Evolutionary conservation across 1,139 yeast species (phyloP).

Genomic region (Yamadazyma sp.): DNA sequence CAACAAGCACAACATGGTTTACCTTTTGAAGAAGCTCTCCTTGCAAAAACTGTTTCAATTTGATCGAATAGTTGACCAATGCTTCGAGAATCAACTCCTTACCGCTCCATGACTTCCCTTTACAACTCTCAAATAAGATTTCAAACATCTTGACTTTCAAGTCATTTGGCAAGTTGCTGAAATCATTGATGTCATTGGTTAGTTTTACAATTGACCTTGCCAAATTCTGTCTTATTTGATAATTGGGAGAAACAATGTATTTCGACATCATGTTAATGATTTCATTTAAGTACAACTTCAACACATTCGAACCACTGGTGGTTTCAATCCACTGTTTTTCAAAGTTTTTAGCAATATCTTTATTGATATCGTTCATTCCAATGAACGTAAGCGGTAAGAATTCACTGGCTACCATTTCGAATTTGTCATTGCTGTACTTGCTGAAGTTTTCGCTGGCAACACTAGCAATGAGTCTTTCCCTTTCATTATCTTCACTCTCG

Average conservation of each 20-base stretch:
- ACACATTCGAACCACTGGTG: slow-evolving; percentile 67
- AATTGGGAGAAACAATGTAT: slow-evolving; percentile 58
- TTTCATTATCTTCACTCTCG: slow-evolving; percentile 47
- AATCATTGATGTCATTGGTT: slow-evolving; percentile 42
- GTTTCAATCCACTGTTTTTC: slow-evolving; percentile 78
- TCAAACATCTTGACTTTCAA: slow-evolving; percentile 43
- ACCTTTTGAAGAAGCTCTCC: slow-evolving; percentile 31
- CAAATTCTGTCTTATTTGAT: slow-evolving; percentile 66
- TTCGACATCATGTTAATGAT: slow-evolving; percentile 53
- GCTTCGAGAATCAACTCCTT: slow-evolving; percentile 77
- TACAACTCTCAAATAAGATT: slow-evolving; percentile 59
- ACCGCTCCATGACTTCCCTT: slow-evolving; percentile 87
- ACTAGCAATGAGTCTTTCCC: slow-evolving; percentile 54
- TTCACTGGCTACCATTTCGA: slow-evolving; percentile 59
- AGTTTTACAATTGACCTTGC: slow-evolving; percentile 71
- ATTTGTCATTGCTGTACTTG: slow-evolving; percentile 71
- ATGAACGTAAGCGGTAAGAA: slow-evolving; percentile 79
- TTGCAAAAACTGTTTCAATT: slow-evolving; percentile 35
- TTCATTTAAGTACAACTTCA: slow-evolving; percentile 71
- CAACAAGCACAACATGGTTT: slow-evolving; percentile 50
- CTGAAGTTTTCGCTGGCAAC: slow-evolving; percentile 67
- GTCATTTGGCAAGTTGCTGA: slow-evolving; percentile 27
- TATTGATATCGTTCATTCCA: slow-evolving; percentile 67
- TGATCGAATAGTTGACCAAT: slow-evolving; percentile 56
- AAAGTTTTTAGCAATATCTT: slow-evolving; percentile 48